Conservation (phyloP, 176 grass and related monocot genomes). For the Lolium rigidum region DNA sequence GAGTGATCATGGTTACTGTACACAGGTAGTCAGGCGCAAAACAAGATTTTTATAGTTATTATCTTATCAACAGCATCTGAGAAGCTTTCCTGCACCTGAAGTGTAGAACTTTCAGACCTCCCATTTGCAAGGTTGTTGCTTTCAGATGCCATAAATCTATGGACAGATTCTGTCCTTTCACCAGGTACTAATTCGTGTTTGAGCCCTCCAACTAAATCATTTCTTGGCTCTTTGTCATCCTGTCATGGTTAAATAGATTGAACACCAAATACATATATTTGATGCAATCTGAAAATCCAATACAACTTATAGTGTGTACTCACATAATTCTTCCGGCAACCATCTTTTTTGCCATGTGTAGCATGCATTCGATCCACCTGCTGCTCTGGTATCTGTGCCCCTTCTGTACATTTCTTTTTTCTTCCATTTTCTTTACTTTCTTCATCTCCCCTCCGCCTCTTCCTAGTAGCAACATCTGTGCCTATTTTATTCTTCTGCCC, state of each 20-base stretch:
- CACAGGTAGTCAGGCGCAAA: not conserved
- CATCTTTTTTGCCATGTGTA: slow-evolving; percentile 36
- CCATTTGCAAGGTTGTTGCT: slow-evolving; percentile 10
- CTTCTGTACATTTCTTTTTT: slow-evolving; percentile 56
- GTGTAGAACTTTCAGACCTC: slow-evolving; percentile 7
- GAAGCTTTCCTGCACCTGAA: slow-evolving; percentile 16
- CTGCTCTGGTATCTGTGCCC: slow-evolving; percentile 44
- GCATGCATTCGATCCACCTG: slow-evolving; percentile 41
- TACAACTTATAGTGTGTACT: slow-evolving; percentile 38
- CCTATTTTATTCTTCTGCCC: slow-evolving; percentile 56
- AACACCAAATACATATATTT: slow-evolving; percentile 12
- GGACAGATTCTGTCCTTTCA: slow-evolving; percentile 32
- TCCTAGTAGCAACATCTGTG: slow-evolving; percentile 57
- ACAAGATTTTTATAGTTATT: slow-evolving; percentile 4
- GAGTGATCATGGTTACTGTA: not conserved
- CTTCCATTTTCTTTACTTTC: slow-evolving; percentile 56
- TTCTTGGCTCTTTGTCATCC: slow-evolving; percentile 27
- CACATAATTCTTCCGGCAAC: slow-evolving; percentile 44
- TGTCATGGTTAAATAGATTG: slow-evolving; percentile 26
- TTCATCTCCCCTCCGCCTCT: slow-evolving; percentile 74
- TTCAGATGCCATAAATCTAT: slow-evolving; percentile 25
- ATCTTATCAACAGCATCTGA: slow-evolving; percentile 37
- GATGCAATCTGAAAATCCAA: slow-evolving; percentile 7
- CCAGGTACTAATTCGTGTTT: slow-evolving; percentile 25
- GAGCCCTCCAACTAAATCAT: slow-evolving; percentile 35